These are phyloP conservation scores for Xylaria sp. DNA, from an alignment of 495 filamentous ascomycete species.

Conservation along the genomic window DNA sequence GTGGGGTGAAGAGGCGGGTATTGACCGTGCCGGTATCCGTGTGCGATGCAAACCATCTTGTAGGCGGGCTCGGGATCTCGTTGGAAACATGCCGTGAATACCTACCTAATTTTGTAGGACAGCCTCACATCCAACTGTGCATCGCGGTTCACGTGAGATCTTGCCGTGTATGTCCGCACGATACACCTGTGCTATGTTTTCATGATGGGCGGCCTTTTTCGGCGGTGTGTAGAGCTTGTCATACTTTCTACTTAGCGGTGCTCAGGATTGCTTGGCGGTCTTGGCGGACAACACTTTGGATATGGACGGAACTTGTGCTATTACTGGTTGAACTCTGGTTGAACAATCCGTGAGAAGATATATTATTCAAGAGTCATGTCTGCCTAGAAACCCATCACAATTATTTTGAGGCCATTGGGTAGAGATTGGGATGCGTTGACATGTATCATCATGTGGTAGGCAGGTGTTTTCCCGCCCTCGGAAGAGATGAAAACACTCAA, in stretches of 20 bases:
- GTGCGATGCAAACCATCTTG: neutral
- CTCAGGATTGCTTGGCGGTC: neutral
- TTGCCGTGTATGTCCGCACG: neutral
- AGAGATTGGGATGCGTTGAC: too few species aligned
- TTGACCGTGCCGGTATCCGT: neutral
- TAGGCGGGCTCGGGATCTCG: neutral
- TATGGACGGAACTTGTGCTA: neutral
- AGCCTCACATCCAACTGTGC: neutral
- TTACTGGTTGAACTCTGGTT: neutral
- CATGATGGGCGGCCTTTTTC: neutral
- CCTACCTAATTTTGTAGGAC: neutral
- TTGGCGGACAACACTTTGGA: neutral
- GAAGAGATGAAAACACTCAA: neutral
- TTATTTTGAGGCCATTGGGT: too few species aligned
- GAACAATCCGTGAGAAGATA: conserved; percentile 9
- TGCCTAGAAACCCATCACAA: too few species aligned
- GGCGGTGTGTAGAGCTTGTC: neutral
- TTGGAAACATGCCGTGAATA: neutral
- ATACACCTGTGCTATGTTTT: neutral
- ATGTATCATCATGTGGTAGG: too few species aligned
- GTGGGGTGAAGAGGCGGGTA: neutral
- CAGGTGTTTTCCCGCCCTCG: neutral
- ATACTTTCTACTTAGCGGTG: neutral
- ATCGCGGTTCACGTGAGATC: neutral
- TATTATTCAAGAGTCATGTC: neutral